These are phyloP conservation scores for Notholithocarpus densiflorus DNA, from an alignment of 306 rosid species.

Conservation along the genomic window DNA sequence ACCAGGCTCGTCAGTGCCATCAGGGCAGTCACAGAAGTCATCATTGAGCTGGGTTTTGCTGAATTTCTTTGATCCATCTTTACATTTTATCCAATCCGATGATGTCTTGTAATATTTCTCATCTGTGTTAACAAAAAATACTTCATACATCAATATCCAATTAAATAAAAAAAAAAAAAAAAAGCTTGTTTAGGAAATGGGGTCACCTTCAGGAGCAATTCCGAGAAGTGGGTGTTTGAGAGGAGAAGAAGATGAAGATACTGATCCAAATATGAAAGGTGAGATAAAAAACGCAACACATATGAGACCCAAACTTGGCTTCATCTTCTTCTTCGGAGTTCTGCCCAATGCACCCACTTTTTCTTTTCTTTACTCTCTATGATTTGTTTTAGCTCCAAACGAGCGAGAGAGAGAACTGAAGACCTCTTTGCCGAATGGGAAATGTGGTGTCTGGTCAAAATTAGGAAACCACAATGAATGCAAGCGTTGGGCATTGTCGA, in stretches of 20 bases:
- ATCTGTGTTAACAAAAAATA: conserved; percentile 42
- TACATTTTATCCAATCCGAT: conserved; percentile 64
- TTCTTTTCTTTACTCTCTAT: not conserved
- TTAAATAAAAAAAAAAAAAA: not conserved
- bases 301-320: conserved; percentile 22
- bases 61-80: conserved; percentile 81
- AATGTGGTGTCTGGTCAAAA: too few species aligned
- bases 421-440: too few species aligned
- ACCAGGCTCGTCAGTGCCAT: conserved; percentile 99
- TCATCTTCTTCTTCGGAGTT: conserved; percentile 29
- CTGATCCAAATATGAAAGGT: conserved; percentile 37
- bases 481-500: too few species aligned
- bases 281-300: conserved; percentile 14
- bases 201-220: conserved; percentile 72
- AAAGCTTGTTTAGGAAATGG: not conserved
- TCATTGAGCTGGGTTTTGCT: conserved; percentile 79
- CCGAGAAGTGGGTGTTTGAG: conserved; percentile 56
- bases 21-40: conserved; percentile 86
- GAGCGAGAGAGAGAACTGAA: too few species aligned
- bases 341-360: conserved; percentile 1
- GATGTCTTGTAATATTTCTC: conserved; percentile 59
- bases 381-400: too few species aligned
- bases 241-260: conserved; percentile 36
- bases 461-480: too few species aligned
- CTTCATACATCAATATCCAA: not conserved